phyloP scores from a whole-genome alignment of 192 early-diverging fungal genomes.

The Chytriomyces sp. region DNA sequence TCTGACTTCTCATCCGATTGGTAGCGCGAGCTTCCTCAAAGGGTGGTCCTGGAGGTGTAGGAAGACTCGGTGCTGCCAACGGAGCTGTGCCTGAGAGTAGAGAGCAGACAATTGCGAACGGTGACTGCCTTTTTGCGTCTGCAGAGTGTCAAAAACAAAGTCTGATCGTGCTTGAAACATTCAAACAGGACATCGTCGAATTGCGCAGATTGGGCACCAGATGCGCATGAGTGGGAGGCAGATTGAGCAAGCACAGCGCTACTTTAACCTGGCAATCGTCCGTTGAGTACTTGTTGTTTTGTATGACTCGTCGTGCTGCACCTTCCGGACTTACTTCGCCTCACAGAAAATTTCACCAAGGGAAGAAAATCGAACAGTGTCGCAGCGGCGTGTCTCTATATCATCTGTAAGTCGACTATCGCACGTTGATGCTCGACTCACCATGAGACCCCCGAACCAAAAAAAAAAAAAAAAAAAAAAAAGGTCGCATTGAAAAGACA shows the following conservation, averaged over 20 bases:
- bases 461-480: background rate
- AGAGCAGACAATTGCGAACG: constrained; percentile 54
- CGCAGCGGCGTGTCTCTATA: constrained; percentile 88
- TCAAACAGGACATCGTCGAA: constrained; percentile 67
- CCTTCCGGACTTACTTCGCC: background rate
- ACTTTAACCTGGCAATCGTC: constrained; percentile 80
- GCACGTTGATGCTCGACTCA: background rate
- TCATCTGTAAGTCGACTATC: constrained; percentile 62
- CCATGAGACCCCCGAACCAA: background rate
- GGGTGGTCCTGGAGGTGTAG: constrained; percentile 26
- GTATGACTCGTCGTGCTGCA: background rate
- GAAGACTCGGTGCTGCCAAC: constrained; percentile 8
- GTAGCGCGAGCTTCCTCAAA: constrained; percentile 33
- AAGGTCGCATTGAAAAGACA: constrained; percentile 72
- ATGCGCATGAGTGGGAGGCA: constrained; percentile 76
- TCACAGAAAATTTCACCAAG: constrained; percentile 71
- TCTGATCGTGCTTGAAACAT: constrained; percentile 3
- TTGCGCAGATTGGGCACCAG: constrained; percentile 72
- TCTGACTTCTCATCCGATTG: background rate
- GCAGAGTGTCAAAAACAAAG: background rate
- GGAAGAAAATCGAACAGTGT: constrained; percentile 79
- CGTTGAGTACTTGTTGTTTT: constrained; percentile 44
- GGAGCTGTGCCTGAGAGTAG: constrained; percentile 36
- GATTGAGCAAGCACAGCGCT: constrained; percentile 81
- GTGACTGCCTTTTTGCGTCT: constrained; percentile 1